phyloP scores from a whole-genome alignment of 352 stramenopile species.

The Globisporangium acanthophoron region DNA sequence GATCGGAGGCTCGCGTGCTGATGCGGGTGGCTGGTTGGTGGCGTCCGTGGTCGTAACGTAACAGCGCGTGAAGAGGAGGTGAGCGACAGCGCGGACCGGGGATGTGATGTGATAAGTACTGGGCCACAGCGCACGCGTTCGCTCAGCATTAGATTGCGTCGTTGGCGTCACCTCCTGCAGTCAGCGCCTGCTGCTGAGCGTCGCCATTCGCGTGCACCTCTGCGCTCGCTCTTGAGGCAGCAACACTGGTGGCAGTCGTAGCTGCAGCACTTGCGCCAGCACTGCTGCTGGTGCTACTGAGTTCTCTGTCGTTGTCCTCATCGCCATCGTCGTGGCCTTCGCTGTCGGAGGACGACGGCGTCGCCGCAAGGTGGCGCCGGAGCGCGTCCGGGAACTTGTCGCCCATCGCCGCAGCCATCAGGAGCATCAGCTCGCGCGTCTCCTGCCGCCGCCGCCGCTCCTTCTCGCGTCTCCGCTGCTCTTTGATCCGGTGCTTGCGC shows the following conservation, averaged over 20 bases:
- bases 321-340: slow-evolving; percentile 1
- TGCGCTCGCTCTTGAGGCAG: background rate
- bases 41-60: background rate
- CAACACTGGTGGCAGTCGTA: background rate
- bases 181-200: background rate
- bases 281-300: background rate
- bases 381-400: slow-evolving; percentile 40
- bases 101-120: background rate
- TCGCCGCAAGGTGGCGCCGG: slow-evolving; percentile 23
- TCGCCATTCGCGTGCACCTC: background rate
- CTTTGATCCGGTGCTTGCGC: slow-evolving; percentile 20
- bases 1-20: background rate
- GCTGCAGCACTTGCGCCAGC: background rate
- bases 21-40: too few relatives aligned
- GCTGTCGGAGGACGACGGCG: background rate
- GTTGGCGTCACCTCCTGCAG: background rate
- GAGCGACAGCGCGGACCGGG: background rate
- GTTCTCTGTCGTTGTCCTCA: background rate
- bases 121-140: background rate
- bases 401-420: slow-evolving; percentile 35
- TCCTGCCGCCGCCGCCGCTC: slow-evolving; percentile 27
- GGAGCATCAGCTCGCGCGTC: slow-evolving; percentile 52
- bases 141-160: background rate
- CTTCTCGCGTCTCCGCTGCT: slow-evolving; percentile 25
- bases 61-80: background rate